Percentiles rank a stretch among this genome's conserved stretches.
phyloP scores from a whole-genome alignment of 148 eudicot genomes.

The Vaccinium myrtillus region DNA sequence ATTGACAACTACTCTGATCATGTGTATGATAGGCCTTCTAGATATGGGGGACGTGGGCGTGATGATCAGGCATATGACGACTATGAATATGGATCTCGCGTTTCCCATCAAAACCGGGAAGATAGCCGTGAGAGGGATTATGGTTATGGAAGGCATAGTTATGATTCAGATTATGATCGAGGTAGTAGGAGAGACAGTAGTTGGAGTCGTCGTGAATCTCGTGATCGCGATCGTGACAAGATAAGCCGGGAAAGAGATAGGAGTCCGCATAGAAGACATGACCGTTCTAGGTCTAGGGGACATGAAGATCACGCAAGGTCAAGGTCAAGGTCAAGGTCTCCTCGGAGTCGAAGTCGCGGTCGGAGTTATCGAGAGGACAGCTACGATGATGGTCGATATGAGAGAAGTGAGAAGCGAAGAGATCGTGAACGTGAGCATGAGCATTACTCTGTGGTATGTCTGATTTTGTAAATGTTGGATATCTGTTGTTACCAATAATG shows the following conservation, averaged over 20 bases:
- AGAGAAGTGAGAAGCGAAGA: slow-evolving; percentile 64
- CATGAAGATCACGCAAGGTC: slow-evolving; percentile 62
- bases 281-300: slow-evolving; percentile 76
- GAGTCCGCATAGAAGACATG: slow-evolving; percentile 70
- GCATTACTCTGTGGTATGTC: slow-evolving; percentile 58
- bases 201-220: slow-evolving; percentile 83
- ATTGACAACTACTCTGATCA: slow-evolving; percentile 35
- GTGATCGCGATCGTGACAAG: slow-evolving; percentile 66
- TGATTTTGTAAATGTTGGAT: background rate
- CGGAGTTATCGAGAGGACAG: slow-evolving; percentile 85
- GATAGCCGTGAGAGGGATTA: slow-evolving; percentile 86
- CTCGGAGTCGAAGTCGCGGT: slow-evolving; percentile 76
- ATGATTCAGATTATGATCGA: slow-evolving; percentile 90
- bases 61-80: slow-evolving; percentile 77
- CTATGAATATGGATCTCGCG: slow-evolving; percentile 69
- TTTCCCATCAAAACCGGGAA: slow-evolving; percentile 48
- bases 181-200: slow-evolving; percentile 69
- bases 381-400: slow-evolving; percentile 66
- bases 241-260: slow-evolving; percentile 47
- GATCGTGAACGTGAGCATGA: slow-evolving; percentile 78
- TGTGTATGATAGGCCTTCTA: slow-evolving; percentile 57
- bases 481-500: background rate
- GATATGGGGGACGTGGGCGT: slow-evolving; percentile 65
- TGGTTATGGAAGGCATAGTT: slow-evolving; percentile 72
- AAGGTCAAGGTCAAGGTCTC: slow-evolving; percentile 67